phyloP scores from a whole-genome alignment of 83 land plant genomes.

The Thuja plicata region DNA sequence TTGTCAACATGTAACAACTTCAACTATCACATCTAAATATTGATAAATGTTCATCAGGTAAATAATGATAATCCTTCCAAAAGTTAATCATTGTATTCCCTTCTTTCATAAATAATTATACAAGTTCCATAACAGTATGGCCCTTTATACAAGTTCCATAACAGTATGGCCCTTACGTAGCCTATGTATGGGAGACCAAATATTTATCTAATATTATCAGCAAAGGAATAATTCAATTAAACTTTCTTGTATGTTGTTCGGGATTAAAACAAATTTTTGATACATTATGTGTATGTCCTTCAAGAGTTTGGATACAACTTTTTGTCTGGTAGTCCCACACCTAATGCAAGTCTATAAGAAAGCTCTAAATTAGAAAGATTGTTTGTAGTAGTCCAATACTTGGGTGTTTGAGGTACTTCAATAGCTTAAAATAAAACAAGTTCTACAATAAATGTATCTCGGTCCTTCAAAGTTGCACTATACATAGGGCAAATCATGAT shows the following conservation, averaged over 20 bases:
- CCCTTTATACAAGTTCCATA: too few relatives aligned
- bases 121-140: not conserved
- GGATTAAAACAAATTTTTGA: constrained; percentile 98
- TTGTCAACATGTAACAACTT: not conserved
- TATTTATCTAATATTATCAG: not conserved
- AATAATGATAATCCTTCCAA: not conserved
- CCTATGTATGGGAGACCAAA: not conserved
- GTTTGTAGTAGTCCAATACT: too few relatives aligned
- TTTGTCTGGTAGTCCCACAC: constrained; percentile 98
- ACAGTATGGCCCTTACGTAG: too few relatives aligned
- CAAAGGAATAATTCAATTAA: not conserved
- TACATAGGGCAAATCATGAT: too few relatives aligned
- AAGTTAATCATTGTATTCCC: not conserved
- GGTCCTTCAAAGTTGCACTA: too few relatives aligned
- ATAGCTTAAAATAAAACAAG: too few relatives aligned
- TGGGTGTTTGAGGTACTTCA: too few relatives aligned
- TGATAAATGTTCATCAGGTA: not conserved
- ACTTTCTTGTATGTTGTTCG: constrained; percentile 87
- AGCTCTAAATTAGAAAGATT: too few relatives aligned
- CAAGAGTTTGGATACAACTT: constrained; percentile 96
- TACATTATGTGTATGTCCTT: constrained; percentile 98
- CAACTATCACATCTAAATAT: not conserved
- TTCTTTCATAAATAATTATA: not conserved
- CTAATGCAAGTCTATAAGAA: constrained; percentile 37
- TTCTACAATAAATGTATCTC: too few relatives aligned